Conservation (phyloP, 2,329 filamentous ascomycete species). For the Aspergillus pseudotamarii region DNA sequence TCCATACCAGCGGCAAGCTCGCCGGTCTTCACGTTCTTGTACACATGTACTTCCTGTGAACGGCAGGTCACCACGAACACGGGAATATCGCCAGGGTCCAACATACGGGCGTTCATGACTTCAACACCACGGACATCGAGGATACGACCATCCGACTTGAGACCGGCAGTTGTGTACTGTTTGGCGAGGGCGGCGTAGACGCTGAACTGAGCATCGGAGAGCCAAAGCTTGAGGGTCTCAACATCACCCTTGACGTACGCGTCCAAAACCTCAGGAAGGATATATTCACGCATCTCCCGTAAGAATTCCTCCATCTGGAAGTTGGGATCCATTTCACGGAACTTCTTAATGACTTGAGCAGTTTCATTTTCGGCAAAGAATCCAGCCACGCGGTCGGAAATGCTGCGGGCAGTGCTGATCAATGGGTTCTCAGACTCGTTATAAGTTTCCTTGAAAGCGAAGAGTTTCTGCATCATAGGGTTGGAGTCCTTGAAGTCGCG, state of each 20-base stretch:
- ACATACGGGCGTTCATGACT: conserved; percentile 54
- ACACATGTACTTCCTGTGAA: conserved; percentile 97
- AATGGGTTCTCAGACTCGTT: conserved; percentile 97
- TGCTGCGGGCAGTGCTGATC: conserved; percentile 87
- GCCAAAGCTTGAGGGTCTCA: conserved; percentile 89
- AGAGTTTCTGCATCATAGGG: conserved; percentile 84
- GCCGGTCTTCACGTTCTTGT: conserved; percentile 85
- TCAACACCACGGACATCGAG: conserved; percentile 95
- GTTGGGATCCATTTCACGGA: conserved; percentile 89
- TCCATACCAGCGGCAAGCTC: conserved; percentile 96
- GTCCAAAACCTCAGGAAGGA: conserved; percentile 93
- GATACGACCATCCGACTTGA: conserved; percentile 93
- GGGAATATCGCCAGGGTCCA: conserved; percentile 61
- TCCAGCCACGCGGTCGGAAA: conserved; percentile 87
- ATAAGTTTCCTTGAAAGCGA: conserved; percentile 82
- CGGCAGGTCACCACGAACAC: conserved; percentile 97
- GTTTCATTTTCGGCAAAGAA: conserved; percentile 99
- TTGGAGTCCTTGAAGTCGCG: conserved; percentile 89
- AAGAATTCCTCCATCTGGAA: conserved; percentile 97
- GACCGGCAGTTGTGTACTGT: conserved; percentile 89
- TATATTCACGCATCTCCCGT: conserved; percentile 95
- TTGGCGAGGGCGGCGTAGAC: conserved; percentile 97
- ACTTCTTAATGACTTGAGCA: conserved; percentile 95
- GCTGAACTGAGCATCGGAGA: conserved; percentile 92
- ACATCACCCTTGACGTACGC: conserved; percentile 97